Percentiles rank a stretch among this genome's conserved stretches.
These are phyloP conservation scores for Penicillium simplicissimum DNA, from an alignment of 495 filamentous ascomycete species.

Conservation along the genomic window DNA sequence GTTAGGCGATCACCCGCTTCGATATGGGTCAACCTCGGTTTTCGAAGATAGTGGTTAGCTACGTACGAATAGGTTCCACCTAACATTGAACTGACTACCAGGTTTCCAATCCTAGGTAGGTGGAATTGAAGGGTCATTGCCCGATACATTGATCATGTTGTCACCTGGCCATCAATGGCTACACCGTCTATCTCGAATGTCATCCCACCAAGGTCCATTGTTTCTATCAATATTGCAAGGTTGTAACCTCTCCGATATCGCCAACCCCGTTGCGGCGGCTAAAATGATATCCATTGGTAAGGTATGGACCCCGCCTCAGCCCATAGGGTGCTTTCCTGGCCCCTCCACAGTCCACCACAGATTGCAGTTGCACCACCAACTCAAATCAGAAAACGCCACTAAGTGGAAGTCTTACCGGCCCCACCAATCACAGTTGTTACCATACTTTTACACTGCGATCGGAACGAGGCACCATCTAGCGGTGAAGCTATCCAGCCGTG, in stretches of 20 bases:
- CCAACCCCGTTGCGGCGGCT: conserved; percentile 1
- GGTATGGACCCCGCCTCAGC: conserved; percentile 6
- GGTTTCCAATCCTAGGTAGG: too few species aligned
- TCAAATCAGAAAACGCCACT: conserved; percentile 1
- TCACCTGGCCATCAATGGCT: background rate
- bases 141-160: background rate
- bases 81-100: too few species aligned
- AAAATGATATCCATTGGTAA: conserved; percentile 6
- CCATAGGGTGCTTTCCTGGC: conserved; percentile 28
- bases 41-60: too few species aligned
- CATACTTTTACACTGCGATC: conserved; percentile 8
- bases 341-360: conserved; percentile 19
- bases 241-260: conserved; percentile 14
- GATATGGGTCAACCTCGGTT: too few species aligned
- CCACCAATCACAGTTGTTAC: conserved; percentile 14
- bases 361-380: conserved; percentile 10
- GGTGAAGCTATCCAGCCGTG: conserved; percentile 28
- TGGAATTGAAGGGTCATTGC: background rate
- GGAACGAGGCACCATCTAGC: conserved; percentile 27
- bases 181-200: background rate
- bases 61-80: too few species aligned
- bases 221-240: background rate
- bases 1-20: too few species aligned
- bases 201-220: background rate
- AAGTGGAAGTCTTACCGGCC: background rate